phyloP scores from a whole-genome alignment of 257 asterid species.

The Jasminum sambac region DNA sequence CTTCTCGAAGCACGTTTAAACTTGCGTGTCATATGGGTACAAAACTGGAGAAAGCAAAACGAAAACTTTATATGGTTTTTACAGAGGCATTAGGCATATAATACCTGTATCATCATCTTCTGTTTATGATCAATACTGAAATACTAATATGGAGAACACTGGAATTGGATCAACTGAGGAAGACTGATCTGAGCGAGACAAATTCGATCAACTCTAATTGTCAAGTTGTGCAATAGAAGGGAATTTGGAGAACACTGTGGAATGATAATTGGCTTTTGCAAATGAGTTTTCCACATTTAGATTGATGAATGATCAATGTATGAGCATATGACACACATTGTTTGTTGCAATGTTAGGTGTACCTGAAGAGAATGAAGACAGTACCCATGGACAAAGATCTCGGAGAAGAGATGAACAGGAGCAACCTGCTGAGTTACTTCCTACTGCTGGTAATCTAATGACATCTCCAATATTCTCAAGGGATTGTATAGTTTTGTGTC shows the following conservation, averaged over 20 bases:
- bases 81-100: no score
- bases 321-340: neutral
- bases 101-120: neutral
- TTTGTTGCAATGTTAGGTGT: neutral
- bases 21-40: no score
- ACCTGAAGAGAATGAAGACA: neutral
- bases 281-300: neutral
- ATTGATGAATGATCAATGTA: neutral
- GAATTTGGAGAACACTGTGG: neutral
- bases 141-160: neutral
- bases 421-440: neutral
- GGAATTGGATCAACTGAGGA: no score
- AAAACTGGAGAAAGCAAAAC: no score
- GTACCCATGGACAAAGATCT: neutral
- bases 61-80: no score
- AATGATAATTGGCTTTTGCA: neutral
- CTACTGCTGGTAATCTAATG: neutral
- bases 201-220: neutral
- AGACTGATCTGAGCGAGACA: no score
- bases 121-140: slow-evolving; percentile 1
- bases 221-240: neutral
- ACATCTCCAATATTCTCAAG: neutral
- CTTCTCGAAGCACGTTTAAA: no score
- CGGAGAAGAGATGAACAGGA: neutral
- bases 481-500: neutral